A percentile compares a stretch with the other conserved stretches of the same genome.
Evolutionary conservation across 2,329 filamentous ascomycete species (phyloP).

Genomic region (Xylaria sp.): DNA sequence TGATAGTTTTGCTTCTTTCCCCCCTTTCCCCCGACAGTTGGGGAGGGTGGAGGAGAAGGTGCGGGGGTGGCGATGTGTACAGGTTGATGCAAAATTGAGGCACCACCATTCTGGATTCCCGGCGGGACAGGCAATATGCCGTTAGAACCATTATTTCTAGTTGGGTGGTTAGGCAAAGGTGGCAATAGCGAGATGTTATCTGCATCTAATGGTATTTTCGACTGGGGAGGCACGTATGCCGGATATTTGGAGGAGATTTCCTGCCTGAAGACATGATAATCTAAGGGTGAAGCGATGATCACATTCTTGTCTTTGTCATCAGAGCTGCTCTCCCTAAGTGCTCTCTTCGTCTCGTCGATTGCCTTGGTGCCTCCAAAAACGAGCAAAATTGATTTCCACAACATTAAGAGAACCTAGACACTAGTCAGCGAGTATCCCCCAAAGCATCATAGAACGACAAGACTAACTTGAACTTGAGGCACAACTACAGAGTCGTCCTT

Average conservation of each 20-base stretch:
- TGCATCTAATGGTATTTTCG: slow-evolving; percentile 81
- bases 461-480: slow-evolving; percentile 66
- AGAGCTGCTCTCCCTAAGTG: slow-evolving; percentile 65
- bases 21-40: slow-evolving; percentile 83
- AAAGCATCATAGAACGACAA: not conserved
- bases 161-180: slow-evolving; percentile 77
- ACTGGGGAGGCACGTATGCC: slow-evolving; percentile 87
- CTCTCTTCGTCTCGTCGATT: slow-evolving; percentile 74
- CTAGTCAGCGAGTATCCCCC: not conserved
- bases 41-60: slow-evolving; percentile 92
- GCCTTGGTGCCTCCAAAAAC: slow-evolving; percentile 81
- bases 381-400: slow-evolving; percentile 91
- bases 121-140: slow-evolving; percentile 65
- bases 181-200: slow-evolving; percentile 92
- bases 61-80: slow-evolving; percentile 99
- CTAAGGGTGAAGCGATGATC: slow-evolving; percentile 90
- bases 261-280: slow-evolving; percentile 95
- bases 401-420: slow-evolving; percentile 72
- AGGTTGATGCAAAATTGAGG: slow-evolving; percentile 90
- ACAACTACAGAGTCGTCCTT: slow-evolving; percentile 39
- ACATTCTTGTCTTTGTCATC: slow-evolving; percentile 72
- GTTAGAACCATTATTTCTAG: slow-evolving; percentile 62
- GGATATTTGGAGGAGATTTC: slow-evolving; percentile 98
- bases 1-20: slow-evolving; percentile 99
- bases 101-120: slow-evolving; percentile 61